Evolutionary conservation across 2,329 filamentous ascomycete species (phyloP).

Genomic region (Monosporascus sp.): DNA sequence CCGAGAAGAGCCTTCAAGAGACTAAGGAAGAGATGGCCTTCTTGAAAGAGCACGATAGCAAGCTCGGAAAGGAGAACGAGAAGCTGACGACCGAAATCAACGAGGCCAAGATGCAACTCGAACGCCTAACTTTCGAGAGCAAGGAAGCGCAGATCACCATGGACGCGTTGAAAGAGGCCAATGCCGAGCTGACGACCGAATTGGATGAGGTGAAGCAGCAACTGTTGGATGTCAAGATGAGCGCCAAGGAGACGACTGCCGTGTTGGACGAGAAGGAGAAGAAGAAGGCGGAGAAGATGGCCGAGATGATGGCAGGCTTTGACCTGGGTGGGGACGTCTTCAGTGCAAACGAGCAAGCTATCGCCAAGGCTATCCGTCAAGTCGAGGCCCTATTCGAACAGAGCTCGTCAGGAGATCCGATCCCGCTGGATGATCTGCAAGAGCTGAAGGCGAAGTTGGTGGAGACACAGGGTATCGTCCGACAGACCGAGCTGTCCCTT

Average conservation of each 20-base stretch:
- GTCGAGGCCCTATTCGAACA: constrained; percentile 75
- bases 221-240: constrained; percentile 93
- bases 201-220: constrained; percentile 95
- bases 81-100: constrained; percentile 80
- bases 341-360: constrained; percentile 83
- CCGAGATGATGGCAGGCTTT: constrained; percentile 99
- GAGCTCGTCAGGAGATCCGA: constrained; percentile 69
- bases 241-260: constrained; percentile 85
- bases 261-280: constrained; percentile 95
- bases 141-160: constrained; percentile 97
- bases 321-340: constrained; percentile 90
- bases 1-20: constrained; percentile 76
- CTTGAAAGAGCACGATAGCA: constrained; percentile 80
- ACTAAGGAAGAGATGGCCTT: constrained; percentile 80
- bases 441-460: constrained; percentile 73
- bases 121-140: constrained; percentile 91
- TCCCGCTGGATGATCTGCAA: constrained; percentile 76
- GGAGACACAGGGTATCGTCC: constrained; percentile 86
- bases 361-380: constrained; percentile 78
- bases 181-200: constrained; percentile 84
- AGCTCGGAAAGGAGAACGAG: constrained; percentile 86
- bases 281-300: constrained; percentile 99
- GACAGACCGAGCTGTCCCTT: constrained; percentile 84
- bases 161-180: constrained; percentile 95
- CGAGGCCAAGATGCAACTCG: constrained; percentile 92